These are phyloP conservation scores for Podila epigama DNA, from an alignment of 192 early-diverging fungal species.

Conservation along the genomic window DNA sequence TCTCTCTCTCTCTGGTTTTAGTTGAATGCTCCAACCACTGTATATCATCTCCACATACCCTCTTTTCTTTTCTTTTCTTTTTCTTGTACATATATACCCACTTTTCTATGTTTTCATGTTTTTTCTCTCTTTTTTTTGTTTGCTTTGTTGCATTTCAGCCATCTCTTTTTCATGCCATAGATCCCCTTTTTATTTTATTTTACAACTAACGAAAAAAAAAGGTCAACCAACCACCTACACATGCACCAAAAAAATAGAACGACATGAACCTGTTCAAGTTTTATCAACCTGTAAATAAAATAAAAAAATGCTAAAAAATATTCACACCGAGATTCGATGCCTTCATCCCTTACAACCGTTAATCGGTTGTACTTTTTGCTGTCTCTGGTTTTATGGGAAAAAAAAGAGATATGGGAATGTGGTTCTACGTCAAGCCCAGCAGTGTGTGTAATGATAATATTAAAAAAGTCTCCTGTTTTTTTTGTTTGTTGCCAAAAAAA, in stretches of 20 bases:
- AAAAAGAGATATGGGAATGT: background rate
- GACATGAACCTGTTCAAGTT: background rate
- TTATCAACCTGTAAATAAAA: constrained; percentile 4
- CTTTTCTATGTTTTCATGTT: background rate
- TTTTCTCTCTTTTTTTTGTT: background rate
- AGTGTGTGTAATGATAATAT: too few species aligned
- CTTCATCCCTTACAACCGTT: background rate
- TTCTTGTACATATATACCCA: constrained; percentile 1
- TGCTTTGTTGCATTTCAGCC: background rate
- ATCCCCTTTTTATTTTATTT: background rate
- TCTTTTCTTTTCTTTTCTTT: background rate
- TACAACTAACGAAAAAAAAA: too few species aligned
- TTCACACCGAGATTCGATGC: background rate
- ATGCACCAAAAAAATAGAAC: background rate
- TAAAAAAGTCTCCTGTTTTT: too few species aligned
- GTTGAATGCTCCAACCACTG: background rate
- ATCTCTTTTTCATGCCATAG: background rate
- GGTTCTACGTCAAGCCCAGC: too few species aligned
- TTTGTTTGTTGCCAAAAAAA: too few species aligned
- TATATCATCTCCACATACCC: constrained; percentile 2
- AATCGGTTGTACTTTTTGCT: too few species aligned
- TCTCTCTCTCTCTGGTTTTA: background rate
- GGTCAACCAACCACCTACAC: background rate
- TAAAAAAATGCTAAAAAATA: background rate
- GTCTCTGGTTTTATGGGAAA: too few species aligned